Evolutionary conservation across 495 filamentous ascomycete genomes (phyloP), one percentile per base, ranked within the genome.

Genomic region (Annulohypoxylon maeteangense): DNA sequence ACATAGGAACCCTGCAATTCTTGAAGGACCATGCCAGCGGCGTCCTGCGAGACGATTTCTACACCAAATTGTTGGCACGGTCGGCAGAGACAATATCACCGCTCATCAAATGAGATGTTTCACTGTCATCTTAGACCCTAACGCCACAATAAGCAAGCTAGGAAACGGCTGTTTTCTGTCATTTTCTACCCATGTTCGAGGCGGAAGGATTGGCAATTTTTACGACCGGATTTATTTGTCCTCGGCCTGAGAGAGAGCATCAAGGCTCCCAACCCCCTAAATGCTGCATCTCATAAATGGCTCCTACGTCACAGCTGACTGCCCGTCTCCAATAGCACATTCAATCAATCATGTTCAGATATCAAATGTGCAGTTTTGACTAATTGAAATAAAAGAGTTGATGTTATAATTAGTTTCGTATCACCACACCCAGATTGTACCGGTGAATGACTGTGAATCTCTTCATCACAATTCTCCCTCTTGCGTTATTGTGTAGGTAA

Each of bases 11-110:
- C 16, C 16, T 77, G 25, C 67, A 74, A 25, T 77, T 77, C 20
- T 51, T 77, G 25, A 74, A 71, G 23, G 75, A 78, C 61, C 74
- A 76, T 65, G 71, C 70, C 7, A 74, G 67, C 8, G 75, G 74
- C 32, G 70, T 78, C n/a, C 20, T 75, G 4, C 70, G 48, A 48
- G 75, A 78, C 0, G 67, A 71, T 29, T 78, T 72, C 20, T 74
- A 78, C 42, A 68, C 67, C 47, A 55, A 22, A 18, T 58, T 77
- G 63, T n/a, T 78, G n/a, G 59, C 51, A 11, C 51, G 65, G 34
- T 67, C 74, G 44, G 75, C 68, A 29, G 67, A 72, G 38, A 71
- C 67, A 0, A 65, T 76, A 20, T 20, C 56, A 18, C 75, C 74
- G n/a, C 59, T 78, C 45, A 67, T 75, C 8, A 36, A 59, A 27